Evolutionary conservation across 345 rosid genomes (phyloP).

Genomic region (Acer negundo): DNA sequence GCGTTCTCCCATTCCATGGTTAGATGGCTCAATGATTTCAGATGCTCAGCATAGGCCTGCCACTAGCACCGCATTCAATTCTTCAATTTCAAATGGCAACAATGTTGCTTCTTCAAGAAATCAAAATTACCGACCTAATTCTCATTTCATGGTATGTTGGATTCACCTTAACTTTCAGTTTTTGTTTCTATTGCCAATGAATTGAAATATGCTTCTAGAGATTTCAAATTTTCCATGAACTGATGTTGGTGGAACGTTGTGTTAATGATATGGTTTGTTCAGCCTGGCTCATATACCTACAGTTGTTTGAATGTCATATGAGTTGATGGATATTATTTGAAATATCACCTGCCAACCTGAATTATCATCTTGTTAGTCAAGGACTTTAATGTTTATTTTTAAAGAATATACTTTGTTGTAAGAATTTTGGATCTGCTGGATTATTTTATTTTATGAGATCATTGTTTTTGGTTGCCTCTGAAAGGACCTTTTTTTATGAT

Average conservation of each 20-base stretch:
- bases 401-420: neutral
- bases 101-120: conserved; percentile 60
- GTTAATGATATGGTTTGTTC: too few relatives aligned
- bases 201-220: too few relatives aligned
- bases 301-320: neutral
- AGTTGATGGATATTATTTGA: neutral
- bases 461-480: neutral
- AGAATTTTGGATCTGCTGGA: neutral
- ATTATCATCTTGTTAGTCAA: neutral
- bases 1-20: conserved; percentile 50
- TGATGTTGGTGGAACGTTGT: too few relatives aligned
- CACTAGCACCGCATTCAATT: conserved; percentile 42
- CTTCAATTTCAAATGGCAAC: conserved; percentile 55
- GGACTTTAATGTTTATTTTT: neutral
- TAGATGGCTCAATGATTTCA: conserved; percentile 48
- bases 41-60: conserved; percentile 59
- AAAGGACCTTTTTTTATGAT: neutral
- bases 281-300: neutral
- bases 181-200: neutral
- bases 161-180: neutral
- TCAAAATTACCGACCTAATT: conserved; percentile 55
- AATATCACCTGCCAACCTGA: too few relatives aligned
- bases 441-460: neutral
- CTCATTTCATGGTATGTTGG: conserved; percentile 54
- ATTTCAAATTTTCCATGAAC: too few relatives aligned